phyloP scores from a whole-genome alignment of 2,329 filamentous ascomycete species.

The Dryadomyces sulphureus region DNA sequence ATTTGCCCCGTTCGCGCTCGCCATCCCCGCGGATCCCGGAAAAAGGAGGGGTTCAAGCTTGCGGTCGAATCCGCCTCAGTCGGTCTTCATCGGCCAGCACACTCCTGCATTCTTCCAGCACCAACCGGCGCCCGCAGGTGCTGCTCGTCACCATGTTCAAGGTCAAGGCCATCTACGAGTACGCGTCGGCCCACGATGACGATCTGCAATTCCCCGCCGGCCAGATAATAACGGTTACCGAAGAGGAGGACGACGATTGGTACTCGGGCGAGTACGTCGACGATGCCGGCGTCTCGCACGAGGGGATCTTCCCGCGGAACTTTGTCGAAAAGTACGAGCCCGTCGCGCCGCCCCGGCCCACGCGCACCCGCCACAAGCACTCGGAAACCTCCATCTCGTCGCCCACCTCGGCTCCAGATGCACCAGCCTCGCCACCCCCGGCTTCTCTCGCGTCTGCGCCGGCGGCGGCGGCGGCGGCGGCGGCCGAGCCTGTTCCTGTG shows the following conservation, averaged over 20 bases:
- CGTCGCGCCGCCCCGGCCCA: constrained; percentile 72
- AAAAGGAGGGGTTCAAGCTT: constrained; percentile 12
- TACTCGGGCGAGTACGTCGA: constrained; percentile 80
- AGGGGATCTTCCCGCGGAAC: constrained; percentile 88
- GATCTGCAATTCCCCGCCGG: constrained; percentile 76
- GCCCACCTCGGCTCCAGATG: neutral
- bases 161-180: constrained; percentile 93
- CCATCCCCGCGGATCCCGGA: constrained; percentile 10
- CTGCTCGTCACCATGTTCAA: constrained; percentile 55
- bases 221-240: constrained; percentile 87
- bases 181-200: constrained; percentile 83
- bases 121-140: neutral
- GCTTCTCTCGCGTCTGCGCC: neutral
- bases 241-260: constrained; percentile 88
- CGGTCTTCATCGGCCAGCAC: neutral
- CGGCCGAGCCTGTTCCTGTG: constrained; percentile 14
- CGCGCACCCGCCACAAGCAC: constrained; percentile 57
- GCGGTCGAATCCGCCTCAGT: constrained; percentile 1
- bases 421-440: neutral
- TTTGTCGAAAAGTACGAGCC: constrained; percentile 97
- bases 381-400: constrained; percentile 10
- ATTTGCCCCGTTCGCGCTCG: neutral
- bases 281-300: constrained; percentile 54
- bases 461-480: neutral
- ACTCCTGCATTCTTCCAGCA: neutral